A percentile compares a stretch with the other conserved stretches of the same genome.
phyloP scores from a whole-genome alignment of 1,139 yeast genomes.

The Protomyces lactucae-debilis region DNA sequence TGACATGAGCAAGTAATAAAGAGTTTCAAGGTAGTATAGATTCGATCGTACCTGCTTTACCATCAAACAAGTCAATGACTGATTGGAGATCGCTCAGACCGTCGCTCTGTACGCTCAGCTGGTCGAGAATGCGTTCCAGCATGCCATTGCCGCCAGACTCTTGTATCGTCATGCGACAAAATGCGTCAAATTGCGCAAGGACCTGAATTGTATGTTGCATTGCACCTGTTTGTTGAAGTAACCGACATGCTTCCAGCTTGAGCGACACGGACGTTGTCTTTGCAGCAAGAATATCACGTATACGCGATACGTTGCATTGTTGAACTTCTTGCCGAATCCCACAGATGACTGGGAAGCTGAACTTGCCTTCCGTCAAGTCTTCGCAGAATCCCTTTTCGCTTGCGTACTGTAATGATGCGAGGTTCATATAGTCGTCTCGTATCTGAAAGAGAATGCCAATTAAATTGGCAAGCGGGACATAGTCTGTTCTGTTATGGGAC shows the following conservation, averaged over 20 bases:
- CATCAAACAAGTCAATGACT: background rate
- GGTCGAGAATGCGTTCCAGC: conserved; percentile 5
- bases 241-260: conserved; percentile 49
- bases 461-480: conserved; percentile 65
- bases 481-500: conserved; percentile 33
- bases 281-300: conserved; percentile 42
- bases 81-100: background rate
- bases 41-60: background rate
- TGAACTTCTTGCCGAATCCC: conserved; percentile 44
- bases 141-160: conserved; percentile 6
- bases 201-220: conserved; percentile 41
- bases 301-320: conserved; percentile 39
- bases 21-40: background rate
- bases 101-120: conserved; percentile 6
- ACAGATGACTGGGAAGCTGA: conserved; percentile 78
- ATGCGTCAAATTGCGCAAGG: conserved; percentile 2
- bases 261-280: conserved; percentile 43
- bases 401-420: conserved; percentile 52
- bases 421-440: conserved; percentile 47
- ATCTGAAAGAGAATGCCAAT: conserved; percentile 79
- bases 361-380: conserved; percentile 83
- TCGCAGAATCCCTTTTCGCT: conserved; percentile 78
- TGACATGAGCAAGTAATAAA: conserved; percentile 39
- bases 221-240: conserved; percentile 45
- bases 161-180: conserved; percentile 4